Conservation (phyloP, 805 yeast genomes). For the Grigorovia transvaalensis region DNA sequence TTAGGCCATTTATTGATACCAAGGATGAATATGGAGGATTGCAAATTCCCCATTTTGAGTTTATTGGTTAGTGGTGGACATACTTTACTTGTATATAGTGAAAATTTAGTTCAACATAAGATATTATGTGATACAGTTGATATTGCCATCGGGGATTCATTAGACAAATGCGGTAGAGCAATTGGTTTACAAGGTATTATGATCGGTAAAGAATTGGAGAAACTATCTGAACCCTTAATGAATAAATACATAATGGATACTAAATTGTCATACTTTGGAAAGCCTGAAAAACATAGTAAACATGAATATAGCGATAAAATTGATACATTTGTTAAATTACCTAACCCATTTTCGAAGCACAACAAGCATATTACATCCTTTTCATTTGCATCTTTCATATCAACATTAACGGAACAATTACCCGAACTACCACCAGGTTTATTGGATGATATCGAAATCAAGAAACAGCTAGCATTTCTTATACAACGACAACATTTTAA, state of each 20-base stretch:
- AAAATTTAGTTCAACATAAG: constrained; percentile 52
- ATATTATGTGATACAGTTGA: constrained; percentile 69
- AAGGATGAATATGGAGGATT: constrained; percentile 36
- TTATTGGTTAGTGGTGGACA: constrained; percentile 90
- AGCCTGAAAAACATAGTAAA: no score
- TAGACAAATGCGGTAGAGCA: constrained; percentile 86
- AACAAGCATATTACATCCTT: constrained; percentile 43
- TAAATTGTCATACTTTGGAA: no score
- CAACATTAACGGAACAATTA: constrained; percentile 37
- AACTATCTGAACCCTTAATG: not conserved
- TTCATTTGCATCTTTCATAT: constrained; percentile 70
- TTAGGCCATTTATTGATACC: constrained; percentile 77
- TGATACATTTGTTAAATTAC: constrained; percentile 16
- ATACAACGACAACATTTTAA: constrained; percentile 58
- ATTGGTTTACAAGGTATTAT: constrained; percentile 72
- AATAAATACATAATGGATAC: not conserved
- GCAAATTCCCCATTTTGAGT: constrained; percentile 56
- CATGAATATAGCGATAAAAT: no score
- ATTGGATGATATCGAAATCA: constrained; percentile 13
- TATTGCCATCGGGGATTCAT: constrained; percentile 86
- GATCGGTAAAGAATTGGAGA: constrained; percentile 78
- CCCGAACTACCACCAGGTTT: constrained; percentile 12
- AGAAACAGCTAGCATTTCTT: constrained; percentile 42
- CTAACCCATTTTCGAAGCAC: constrained; percentile 46
- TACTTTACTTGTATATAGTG: constrained; percentile 71